Conservation (phyloP, 164 flowering plant species). For the Cinnamomum micranthum region DNA sequence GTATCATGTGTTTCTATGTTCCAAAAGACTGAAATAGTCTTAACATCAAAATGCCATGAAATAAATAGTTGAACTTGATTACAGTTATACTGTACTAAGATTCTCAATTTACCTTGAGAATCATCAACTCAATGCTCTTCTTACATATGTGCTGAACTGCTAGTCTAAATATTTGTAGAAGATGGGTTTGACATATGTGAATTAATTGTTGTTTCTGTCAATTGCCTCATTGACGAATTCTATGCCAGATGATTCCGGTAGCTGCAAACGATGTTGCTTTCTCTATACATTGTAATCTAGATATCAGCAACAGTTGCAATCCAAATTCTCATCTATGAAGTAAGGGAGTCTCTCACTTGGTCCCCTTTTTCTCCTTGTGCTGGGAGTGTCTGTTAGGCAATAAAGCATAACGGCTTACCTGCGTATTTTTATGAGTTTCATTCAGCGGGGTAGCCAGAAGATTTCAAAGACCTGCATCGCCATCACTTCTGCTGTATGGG, state of each 20-base stretch:
- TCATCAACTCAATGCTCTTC: too few species aligned
- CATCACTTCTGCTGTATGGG: slow-evolving; percentile 51
- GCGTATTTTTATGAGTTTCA: not conserved
- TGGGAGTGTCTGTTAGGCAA: not conserved
- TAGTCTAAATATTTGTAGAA: not conserved
- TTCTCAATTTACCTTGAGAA: too few species aligned
- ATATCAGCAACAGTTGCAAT: slow-evolving; percentile 56
- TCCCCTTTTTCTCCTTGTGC: not conserved
- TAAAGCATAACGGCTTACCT: not conserved
- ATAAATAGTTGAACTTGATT: too few species aligned
- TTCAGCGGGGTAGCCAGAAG: slow-evolving; percentile 81
- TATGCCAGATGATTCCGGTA: slow-evolving; percentile 86
- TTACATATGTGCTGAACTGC: too few species aligned
- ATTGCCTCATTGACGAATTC: not conserved
- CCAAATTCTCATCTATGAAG: slow-evolving; percentile 70
- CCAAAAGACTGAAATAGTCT: too few species aligned
- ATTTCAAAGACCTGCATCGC: slow-evolving; percentile 47
- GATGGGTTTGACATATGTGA: not conserved
- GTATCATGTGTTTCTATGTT: too few species aligned
- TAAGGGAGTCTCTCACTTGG: too few species aligned
- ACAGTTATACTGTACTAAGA: too few species aligned
- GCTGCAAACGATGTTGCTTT: slow-evolving; percentile 95
- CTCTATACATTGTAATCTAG: slow-evolving; percentile 78
- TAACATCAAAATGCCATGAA: too few species aligned
- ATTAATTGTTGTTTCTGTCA: not conserved